These are phyloP conservation scores for Hypericum androsaemum DNA, from an alignment of 345 rosid genomes.

Conservation along the genomic window DNA sequence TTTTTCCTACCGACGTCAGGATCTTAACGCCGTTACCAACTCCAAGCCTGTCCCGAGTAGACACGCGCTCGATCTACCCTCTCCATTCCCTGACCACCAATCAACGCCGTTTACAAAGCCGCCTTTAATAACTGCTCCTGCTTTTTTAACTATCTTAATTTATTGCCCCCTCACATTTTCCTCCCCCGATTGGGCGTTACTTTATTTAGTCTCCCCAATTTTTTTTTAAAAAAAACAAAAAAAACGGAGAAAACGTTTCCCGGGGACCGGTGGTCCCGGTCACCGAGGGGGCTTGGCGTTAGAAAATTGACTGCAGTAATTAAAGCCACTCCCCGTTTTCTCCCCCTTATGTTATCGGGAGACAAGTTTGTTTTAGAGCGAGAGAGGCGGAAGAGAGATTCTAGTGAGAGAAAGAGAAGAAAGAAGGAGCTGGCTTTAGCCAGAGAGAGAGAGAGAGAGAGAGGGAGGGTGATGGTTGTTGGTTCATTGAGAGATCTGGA, in stretches of 20 bases:
- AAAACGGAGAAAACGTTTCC: not conserved
- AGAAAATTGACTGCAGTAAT: no score
- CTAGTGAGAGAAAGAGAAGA: not conserved
- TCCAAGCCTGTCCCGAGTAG: slow-evolving; percentile 6
- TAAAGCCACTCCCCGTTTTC: no score
- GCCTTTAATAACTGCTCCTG: slow-evolving; percentile 28
- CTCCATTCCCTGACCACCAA: slow-evolving; percentile 3
- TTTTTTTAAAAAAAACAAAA: slow-evolving; percentile 16
- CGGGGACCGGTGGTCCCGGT: no score
- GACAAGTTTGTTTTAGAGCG: no score
- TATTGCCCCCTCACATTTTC: slow-evolving; percentile 5
- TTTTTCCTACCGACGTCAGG: slow-evolving; percentile 17
- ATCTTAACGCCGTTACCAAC: not conserved
- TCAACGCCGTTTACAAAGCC: slow-evolving; percentile 41
- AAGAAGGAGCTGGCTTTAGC: not conserved
- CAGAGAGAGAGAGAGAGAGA: slow-evolving; percentile 9
- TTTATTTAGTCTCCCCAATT: slow-evolving; percentile 45
- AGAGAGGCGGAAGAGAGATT: slow-evolving; percentile 14
- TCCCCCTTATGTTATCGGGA: no score
- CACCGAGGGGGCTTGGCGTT: no score
- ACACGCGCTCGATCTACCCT: no score
- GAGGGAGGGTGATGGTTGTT: slow-evolving; percentile 2
- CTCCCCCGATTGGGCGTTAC: slow-evolving; percentile 20
- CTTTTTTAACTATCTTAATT: slow-evolving; percentile 20
- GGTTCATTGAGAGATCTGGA: slow-evolving; percentile 52